Base-by-base conservation (phyloP, 768 basidiomycete genomes). In the Austroboletus eburneus region DNA sequence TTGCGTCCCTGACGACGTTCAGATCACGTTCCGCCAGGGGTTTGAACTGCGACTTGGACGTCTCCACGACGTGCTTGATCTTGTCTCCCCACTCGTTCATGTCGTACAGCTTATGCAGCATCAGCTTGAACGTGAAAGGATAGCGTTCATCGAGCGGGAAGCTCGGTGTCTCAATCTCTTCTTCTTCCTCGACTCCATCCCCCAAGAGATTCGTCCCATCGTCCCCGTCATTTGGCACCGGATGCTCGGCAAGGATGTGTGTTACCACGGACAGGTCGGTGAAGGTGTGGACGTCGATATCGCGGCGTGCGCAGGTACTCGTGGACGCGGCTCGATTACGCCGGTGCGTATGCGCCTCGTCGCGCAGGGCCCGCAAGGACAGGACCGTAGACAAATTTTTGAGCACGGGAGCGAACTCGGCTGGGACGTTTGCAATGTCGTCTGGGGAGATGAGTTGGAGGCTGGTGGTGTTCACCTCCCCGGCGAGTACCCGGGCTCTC, bases 41-140 rank as follows among this genome's bases (percentile, higher is more conserved):
- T 59, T 77, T 80, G 64, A 75, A 84, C 47, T 77, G 74, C 32
- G 66, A 71, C 61, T 75, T 73, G 35, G 81, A 82, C 45, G 62
- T 67, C 57, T 77, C 73, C 58, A 83, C 56, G 18, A 75, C 71
- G 20, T 72, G 71, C 58, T 74, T 76, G 43, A 82, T 75, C 59
- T 76, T 79, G 52, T 69, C 67, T 1, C 66, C 71, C 79, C 81
- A 85, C 44, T 82, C 80, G 18, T 78, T 77, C 43, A 76, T 39
- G 20, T 75, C 70, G 62, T 85, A 85, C 10, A 84, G 68, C 59
- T 80, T 78, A 67, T 85, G 79, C 46, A 83, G 61, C 80, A 82
- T 84, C 56, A 79, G 69, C 55, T 76, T 78, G 71, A 84, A 85
- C 27, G 78, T 83, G 65, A 85, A 85, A 16, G 71, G 71, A 54